These are phyloP conservation scores for Metschnikowia henanensis DNA, from an alignment of 805 yeast genomes.

Conservation along the genomic window DNA sequence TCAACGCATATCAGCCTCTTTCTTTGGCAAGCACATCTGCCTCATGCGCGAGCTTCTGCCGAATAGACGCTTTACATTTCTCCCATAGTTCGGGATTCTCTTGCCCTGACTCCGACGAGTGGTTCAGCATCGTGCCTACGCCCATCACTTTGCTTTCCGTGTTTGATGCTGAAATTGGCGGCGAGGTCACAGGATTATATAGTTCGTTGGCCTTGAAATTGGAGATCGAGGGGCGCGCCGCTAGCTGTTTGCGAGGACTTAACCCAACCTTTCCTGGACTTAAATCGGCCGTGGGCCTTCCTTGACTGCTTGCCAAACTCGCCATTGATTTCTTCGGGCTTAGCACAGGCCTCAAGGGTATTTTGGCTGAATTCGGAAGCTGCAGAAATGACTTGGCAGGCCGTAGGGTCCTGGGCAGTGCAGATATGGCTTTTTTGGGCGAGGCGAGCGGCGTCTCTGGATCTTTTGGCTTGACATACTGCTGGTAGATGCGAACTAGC, in stretches of 20 bases:
- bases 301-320: constrained; percentile 1
- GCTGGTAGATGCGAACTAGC: constrained; percentile 59
- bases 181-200: constrained; percentile 25
- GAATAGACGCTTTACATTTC: constrained; percentile 30
- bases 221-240: constrained; percentile 25
- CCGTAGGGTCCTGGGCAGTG: constrained; percentile 3
- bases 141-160: not conserved
- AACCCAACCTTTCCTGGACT: not conserved
- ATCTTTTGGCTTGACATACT: constrained; percentile 20
- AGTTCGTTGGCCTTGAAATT: constrained; percentile 23
- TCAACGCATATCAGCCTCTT: not conserved
- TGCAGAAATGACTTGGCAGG: constrained; percentile 7
- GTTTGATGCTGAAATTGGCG: constrained; percentile 9
- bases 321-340: constrained; percentile 8
- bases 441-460: constrained; percentile 3
- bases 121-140: constrained; percentile 6
- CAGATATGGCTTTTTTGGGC: constrained; percentile 3
- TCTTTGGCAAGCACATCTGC: constrained; percentile 8
- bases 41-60: constrained; percentile 24
- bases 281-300: not conserved
- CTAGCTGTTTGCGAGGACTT: constrained; percentile 8
- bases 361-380: constrained; percentile 2
- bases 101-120: constrained; percentile 6
- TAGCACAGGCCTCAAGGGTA: constrained; percentile 3
- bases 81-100: constrained; percentile 23